Conservation (phyloP, 2,329 filamentous ascomycete genomes). For the Apiospora marii region DNA sequence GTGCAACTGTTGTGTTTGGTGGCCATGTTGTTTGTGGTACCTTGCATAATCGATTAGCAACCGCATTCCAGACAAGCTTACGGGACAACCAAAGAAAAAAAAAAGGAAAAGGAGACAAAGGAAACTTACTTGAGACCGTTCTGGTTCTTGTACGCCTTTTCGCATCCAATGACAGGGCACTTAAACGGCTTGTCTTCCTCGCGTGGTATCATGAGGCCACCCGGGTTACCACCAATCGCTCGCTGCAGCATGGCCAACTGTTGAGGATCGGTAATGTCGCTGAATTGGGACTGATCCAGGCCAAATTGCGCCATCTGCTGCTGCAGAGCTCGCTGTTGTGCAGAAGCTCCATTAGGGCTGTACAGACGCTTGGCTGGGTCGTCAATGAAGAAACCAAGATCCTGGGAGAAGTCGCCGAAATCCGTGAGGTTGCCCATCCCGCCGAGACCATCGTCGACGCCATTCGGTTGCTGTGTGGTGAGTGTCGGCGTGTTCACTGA, state of each 20-base stretch:
- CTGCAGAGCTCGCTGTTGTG: conserved; percentile 69
- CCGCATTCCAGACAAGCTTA: conserved; percentile 6
- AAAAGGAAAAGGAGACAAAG: conserved; percentile 23
- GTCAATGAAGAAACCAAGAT: conserved; percentile 73
- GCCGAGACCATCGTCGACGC: conserved; percentile 75
- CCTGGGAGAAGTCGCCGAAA: conserved; percentile 60
- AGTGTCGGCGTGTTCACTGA: conserved; percentile 96
- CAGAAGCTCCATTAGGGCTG: conserved; percentile 80
- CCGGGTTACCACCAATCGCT: conserved; percentile 49
- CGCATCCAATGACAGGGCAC: conserved; percentile 96
- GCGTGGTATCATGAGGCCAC: conserved; percentile 70
- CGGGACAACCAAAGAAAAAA: conserved; percentile 26
- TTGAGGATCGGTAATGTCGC: conserved; percentile 77
- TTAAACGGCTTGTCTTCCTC: conserved; percentile 98
- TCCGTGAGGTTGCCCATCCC: conserved; percentile 67
- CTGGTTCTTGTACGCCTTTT: conserved; percentile 99
- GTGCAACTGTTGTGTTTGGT: conserved; percentile 95
- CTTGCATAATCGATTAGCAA: conserved; percentile 49
- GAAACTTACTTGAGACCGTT: conserved; percentile 88
- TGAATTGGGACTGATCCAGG: conserved; percentile 77
- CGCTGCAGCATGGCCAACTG: conserved; percentile 61
- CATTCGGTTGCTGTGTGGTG: conserved; percentile 74
- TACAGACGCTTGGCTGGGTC: conserved; percentile 94
- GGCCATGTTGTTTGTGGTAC: conserved; percentile 83
- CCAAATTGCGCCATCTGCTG: conserved; percentile 76